Percentiles rank a stretch among this genome's conserved stretches.
phyloP scores from a whole-genome alignment of 352 stramenopile species.

The Globisporangium middletonii region DNA sequence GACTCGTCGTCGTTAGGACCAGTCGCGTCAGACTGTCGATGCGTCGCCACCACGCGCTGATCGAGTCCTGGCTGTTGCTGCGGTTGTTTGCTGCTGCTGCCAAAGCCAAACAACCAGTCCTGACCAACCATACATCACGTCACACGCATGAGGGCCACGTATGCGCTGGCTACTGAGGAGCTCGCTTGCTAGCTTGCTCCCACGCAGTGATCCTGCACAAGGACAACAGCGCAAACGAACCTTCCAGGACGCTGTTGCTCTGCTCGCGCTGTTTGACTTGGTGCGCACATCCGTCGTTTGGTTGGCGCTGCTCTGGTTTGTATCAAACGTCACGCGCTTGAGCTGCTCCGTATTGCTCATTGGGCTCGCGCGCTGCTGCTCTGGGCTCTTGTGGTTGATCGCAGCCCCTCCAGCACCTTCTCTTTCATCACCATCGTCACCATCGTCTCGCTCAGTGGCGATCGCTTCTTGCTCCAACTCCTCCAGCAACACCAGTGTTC shows the following conservation, averaged over 20 bases:
- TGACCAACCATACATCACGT: slow-evolving; percentile 1
- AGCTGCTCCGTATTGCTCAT: not conserved
- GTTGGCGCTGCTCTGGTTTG: slow-evolving; percentile 1
- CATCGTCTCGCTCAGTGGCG: not conserved
- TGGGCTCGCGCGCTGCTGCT: not conserved
- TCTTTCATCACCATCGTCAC: not conserved
- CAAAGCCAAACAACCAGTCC: slow-evolving; percentile 19
- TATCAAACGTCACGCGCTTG: not conserved
- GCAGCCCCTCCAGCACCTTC: too few relatives aligned
- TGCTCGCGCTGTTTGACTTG: not conserved
- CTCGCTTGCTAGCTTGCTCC: not conserved
- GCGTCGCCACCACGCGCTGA: not conserved
- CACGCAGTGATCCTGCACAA: not conserved
- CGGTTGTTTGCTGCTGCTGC: not conserved
- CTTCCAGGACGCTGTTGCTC: slow-evolving; percentile 7
- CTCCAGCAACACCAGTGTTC: slow-evolving; percentile 40
- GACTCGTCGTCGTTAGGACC: slow-evolving; percentile 1
- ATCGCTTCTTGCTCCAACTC: slow-evolving; percentile 20
- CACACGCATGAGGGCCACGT: not conserved
- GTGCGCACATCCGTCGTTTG: not conserved
- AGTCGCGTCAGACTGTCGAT: slow-evolving; percentile 12
- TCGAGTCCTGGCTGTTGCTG: slow-evolving; percentile 1
- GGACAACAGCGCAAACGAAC: not conserved
- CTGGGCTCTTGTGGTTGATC: not conserved
- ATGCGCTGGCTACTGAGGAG: too few relatives aligned